Conservation (phyloP, 768 basidiomycete genomes). For the Daedaleopsis sinensis region DNA sequence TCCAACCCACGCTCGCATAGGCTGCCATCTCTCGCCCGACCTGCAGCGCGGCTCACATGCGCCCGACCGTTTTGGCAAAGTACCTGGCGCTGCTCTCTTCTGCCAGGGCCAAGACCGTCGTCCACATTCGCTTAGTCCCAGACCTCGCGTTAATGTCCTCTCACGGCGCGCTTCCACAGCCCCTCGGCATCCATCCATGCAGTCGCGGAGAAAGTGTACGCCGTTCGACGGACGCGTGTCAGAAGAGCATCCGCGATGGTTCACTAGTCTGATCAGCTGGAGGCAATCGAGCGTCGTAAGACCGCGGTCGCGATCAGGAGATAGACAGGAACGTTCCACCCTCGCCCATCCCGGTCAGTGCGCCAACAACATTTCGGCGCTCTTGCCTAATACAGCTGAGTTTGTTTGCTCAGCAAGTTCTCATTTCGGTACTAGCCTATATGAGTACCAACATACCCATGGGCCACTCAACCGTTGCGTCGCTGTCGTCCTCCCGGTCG, state of each 20-base stretch:
- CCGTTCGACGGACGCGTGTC: background rate
- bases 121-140: too few relatives aligned
- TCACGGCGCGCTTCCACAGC: too few relatives aligned
- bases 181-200: too few relatives aligned
- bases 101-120: background rate
- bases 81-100: background rate
- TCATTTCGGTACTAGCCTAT: constrained; percentile 3
- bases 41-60: background rate
- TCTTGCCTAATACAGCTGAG: background rate
- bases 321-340: background rate
- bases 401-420: constrained; percentile 10
- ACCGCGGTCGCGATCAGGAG: constrained; percentile 10
- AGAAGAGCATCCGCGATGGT: constrained; percentile 16
- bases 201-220: background rate
- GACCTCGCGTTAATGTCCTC: too few relatives aligned
- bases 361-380: constrained; percentile 2
- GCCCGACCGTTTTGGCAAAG: background rate
- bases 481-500: background rate
- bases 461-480: background rate
- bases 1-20: background rate
- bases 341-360: constrained; percentile 4
- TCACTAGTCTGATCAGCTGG: background rate
- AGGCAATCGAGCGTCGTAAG: constrained; percentile 5
- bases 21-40: background rate
- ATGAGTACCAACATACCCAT: constrained; percentile 11